Base-by-base conservation (phyloP, 768 basidiomycete species). In the Daedalea quercina region DNA sequence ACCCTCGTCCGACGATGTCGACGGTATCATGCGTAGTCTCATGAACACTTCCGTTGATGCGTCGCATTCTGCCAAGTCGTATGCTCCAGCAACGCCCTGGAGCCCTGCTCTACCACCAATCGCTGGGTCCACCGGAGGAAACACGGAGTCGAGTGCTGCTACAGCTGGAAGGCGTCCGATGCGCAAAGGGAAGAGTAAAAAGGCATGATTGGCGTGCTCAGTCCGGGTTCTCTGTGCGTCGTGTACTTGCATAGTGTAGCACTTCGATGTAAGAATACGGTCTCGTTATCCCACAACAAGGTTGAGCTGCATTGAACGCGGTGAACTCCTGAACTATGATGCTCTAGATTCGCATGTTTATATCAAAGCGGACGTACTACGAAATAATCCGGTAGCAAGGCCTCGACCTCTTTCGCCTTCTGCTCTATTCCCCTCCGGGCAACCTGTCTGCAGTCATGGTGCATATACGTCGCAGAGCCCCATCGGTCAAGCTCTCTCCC, bases 381-480 rank as follows among this genome's bases (percentile, higher is more conserved):
- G 57, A 88, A 88, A 63, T 78, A 85, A 55, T 86, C 82, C 0
- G 84, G 76, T 40, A 88, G 63, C 1, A 71, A 74, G 22, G 84
- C 79, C 57, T 80, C 82, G 12, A 85, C 73, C 12, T 69, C 68
- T 63, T 74, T 82, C 37, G 85, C 72, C 50, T 75, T 68, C 42
- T 82, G 82, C 22, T 67, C 64, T 44, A 88, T 79, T 44, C 74
- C 73, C 58, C 75, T 75, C 64, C 76, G 76, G 22, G 85, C 87
- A 20, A 70, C 65, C 60, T 71, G 66, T 62, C 82, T 74, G 69
- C 87, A 89, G 52, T 87, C 87, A 52, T 80, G 82, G 59, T 87
- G 84, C 87, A 88, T 87, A 62, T 86, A 85, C n/a, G 82, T 81
- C 53, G 81, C 81, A 54, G 76, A 78, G 1, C 85, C 84, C 80